Evolutionary conservation across 805 yeast genomes (phyloP).

Genomic region (Lachancea sp.): DNA sequence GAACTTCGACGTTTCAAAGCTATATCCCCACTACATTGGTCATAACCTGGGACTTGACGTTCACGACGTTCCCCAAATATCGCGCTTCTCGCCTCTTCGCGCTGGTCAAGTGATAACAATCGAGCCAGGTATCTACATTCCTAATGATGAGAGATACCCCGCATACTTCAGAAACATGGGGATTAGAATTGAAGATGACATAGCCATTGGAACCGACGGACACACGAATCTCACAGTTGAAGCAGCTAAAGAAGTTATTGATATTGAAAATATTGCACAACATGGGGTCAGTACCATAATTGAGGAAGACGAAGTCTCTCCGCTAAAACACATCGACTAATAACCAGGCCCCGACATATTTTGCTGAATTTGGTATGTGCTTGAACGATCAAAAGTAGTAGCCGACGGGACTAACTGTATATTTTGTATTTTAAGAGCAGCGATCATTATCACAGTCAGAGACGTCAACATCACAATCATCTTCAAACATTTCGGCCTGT

Average conservation of each 20-base stretch:
- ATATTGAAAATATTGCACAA: conserved; percentile 63
- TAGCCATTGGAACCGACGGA: conserved; percentile 63
- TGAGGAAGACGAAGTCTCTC: conserved; percentile 38
- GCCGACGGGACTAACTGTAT: background rate
- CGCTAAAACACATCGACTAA: conserved; percentile 14
- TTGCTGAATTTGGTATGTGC: background rate
- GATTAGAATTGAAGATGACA: conserved; percentile 89
- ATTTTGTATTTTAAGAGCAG: background rate
- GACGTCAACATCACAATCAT: background rate
- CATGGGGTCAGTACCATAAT: conserved; percentile 50
- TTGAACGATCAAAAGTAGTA: too few relatives aligned
- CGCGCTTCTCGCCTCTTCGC: conserved; percentile 48
- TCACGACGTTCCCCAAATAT: conserved; percentile 67
- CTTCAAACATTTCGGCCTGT: background rate
- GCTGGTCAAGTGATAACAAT: conserved; percentile 84
- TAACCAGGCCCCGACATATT: background rate
- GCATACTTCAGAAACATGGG: conserved; percentile 80
- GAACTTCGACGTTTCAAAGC: conserved; percentile 45
- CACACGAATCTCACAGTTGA: conserved; percentile 65
- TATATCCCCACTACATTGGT: conserved; percentile 92
- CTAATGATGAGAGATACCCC: conserved; percentile 65
- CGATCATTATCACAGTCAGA: background rate
- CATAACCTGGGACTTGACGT: conserved; percentile 92
- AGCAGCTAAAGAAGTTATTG: conserved; percentile 80
- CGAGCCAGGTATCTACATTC: conserved; percentile 94